Percentiles rank a stretch among this genome's conserved stretches.
phyloP scores from a whole-genome alignment of 2,329 filamentous ascomycete species.

The Fusarium lateritium region DNA sequence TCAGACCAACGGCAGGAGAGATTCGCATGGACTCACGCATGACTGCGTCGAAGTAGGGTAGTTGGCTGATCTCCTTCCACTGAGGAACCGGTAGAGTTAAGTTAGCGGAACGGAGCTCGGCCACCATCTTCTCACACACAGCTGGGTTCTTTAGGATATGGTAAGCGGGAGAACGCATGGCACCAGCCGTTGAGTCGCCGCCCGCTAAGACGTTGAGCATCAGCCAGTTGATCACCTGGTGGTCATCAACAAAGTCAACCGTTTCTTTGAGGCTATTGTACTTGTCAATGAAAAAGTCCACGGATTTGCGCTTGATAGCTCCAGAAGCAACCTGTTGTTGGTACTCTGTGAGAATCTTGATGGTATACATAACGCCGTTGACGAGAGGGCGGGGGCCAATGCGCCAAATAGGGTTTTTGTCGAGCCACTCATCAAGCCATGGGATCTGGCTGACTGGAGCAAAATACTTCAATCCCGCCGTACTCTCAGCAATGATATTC shows the following conservation, averaged over 20 bases:
- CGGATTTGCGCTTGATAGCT: slow-evolving; percentile 25
- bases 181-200: slow-evolving; percentile 40
- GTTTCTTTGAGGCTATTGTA: slow-evolving; percentile 41
- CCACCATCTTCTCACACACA: slow-evolving; percentile 31
- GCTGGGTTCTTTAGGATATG: slow-evolving; percentile 24
- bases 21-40: slow-evolving; percentile 38
- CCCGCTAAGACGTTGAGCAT: slow-evolving; percentile 43
- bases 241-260: slow-evolving; percentile 34
- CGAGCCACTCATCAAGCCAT: slow-evolving; percentile 44
- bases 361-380: slow-evolving; percentile 27
- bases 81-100: slow-evolving; percentile 29
- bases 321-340: slow-evolving; percentile 35
- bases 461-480: slow-evolving; percentile 39
- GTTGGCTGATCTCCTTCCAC: slow-evolving; percentile 34
- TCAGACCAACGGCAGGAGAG: slow-evolving; percentile 20
- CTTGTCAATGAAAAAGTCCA: slow-evolving; percentile 42
- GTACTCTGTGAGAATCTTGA: slow-evolving; percentile 41
- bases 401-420: slow-evolving; percentile 40
- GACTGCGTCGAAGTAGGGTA: slow-evolving; percentile 37
- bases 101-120: slow-evolving; percentile 20
- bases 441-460: slow-evolving; percentile 39
- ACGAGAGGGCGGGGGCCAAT: slow-evolving; percentile 26
- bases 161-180: slow-evolving; percentile 37
- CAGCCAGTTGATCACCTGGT: slow-evolving; percentile 41
- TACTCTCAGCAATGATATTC: slow-evolving; percentile 32